Base-by-base conservation (phyloP, 768 basidiomycete species). In the Mycena polygramma region DNA sequence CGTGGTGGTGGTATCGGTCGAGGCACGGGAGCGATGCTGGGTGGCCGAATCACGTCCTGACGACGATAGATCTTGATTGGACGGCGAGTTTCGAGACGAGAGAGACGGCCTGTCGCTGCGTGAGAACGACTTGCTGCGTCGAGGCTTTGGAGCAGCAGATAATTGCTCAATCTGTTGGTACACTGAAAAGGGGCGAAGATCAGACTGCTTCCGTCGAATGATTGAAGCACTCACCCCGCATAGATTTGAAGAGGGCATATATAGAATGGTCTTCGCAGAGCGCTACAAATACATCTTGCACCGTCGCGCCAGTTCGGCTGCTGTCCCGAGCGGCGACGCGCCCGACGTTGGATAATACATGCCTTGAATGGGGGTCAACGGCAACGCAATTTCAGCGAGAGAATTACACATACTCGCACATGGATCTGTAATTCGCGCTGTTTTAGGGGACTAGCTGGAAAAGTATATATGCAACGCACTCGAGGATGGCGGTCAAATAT, bases 401-500 rank as follows among this genome's bases (percentile, higher is more conserved):
- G 58, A 49, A 73, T 35, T 58, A 52, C 57, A 89, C 92, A 79
- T 82, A 95, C 94, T 95, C 93, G 94, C 94, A 95, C 75, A 94
- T 85, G 66, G 93, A 90, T 82, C 94, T 95, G 78, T 71, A 46
- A 51, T 66, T 74, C 64, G 62, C 72, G 81, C 57, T 72, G 70
- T 73, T 81, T 63, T 71, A 70, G 72, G 59, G 64, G 69, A 62
- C 63, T 69, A 71, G 63, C 74, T 68, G 66, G 63, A 63, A 69
- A 43, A 65, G 52, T 75, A 70, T 48, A 67, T 61, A 61, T 60
- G 45, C 64, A 67, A 88, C 96, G 83, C 80, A 97, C 96, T 98
- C 96, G 37, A 98, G 84, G 72, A 97, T 94, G 10, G 96, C 95
- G 3, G 96, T 97, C 59, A 97, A 86, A 84, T 97, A 98, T 52